These are phyloP conservation scores for Auricularia auricula-judae DNA, from an alignment of 768 basidiomycete genomes.

Conservation along the genomic window DNA sequence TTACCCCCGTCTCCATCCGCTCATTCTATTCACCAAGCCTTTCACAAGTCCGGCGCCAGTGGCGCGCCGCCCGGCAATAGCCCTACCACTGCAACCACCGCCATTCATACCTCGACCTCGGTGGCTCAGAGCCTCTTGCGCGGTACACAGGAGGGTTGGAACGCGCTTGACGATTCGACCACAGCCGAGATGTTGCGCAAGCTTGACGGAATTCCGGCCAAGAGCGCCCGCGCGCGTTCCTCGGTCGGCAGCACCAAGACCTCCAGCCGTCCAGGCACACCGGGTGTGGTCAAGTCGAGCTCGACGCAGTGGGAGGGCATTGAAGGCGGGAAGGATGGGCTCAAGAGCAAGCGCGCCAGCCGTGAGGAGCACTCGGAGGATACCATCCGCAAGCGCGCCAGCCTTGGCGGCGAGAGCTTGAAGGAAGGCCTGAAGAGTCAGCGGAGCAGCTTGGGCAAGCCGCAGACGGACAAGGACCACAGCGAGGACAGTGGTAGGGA, in stretches of 20 bases:
- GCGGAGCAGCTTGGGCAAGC: slow-evolving; percentile 18
- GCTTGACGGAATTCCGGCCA: slow-evolving; percentile 77
- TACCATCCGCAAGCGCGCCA: slow-evolving; percentile 7
- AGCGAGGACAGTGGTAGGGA: slow-evolving; percentile 35
- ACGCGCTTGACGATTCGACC: slow-evolving; percentile 74
- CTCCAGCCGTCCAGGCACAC: slow-evolving; percentile 63
- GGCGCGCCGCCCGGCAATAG: slow-evolving; percentile 10
- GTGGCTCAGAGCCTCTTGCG: slow-evolving; percentile 79
- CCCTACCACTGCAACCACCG: slow-evolving; percentile 29
- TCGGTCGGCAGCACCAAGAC: slow-evolving; percentile 64
- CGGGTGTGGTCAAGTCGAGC: slow-evolving; percentile 40
- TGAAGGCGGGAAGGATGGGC: slow-evolving; percentile 14
- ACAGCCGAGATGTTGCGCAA: slow-evolving; percentile 88
- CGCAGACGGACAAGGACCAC: slow-evolving; percentile 27
- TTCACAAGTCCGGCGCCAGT: slow-evolving; percentile 6
- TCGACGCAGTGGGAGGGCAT: slow-evolving; percentile 70
- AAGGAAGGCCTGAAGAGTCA: slow-evolving; percentile 21
- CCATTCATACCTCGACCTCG: slow-evolving; percentile 22
- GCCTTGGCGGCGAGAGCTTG: slow-evolving; percentile 14
- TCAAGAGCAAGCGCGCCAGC: background rate
- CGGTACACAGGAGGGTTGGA: slow-evolving; percentile 86
- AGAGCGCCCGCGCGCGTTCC: slow-evolving; percentile 63
- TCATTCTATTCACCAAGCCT: slow-evolving; percentile 73
- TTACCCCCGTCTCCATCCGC: slow-evolving; percentile 85
- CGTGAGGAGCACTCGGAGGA: background rate